Conservation (phyloP, 2,329 filamentous ascomycete species). For the Trichoderma atrobrunneum region DNA sequence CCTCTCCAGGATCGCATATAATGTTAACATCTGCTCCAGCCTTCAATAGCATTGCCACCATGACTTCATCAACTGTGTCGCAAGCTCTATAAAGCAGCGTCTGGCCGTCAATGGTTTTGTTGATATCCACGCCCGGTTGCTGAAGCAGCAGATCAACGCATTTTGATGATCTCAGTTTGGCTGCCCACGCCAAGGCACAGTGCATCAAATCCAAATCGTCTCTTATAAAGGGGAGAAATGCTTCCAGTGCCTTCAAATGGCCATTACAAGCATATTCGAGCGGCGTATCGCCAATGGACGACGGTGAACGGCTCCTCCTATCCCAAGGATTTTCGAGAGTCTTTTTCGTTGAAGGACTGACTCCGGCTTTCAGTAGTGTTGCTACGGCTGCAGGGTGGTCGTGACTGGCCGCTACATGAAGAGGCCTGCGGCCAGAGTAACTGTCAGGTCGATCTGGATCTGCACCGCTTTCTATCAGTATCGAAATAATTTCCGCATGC, state of each 20-base stretch:
- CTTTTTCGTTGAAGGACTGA: constrained; percentile 32
- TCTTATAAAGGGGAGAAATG: constrained; percentile 29
- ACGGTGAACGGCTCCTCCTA: constrained; percentile 15
- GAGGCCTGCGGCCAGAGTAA: constrained; percentile 30
- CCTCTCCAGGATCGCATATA: constrained; percentile 3
- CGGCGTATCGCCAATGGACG: constrained; percentile 27
- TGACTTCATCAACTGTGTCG: background rate
- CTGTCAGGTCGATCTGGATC: constrained; percentile 25
- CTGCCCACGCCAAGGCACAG: constrained; percentile 30
- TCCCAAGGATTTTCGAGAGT: constrained; percentile 18
- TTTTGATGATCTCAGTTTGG: constrained; percentile 18
- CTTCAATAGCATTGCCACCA: constrained; percentile 28
- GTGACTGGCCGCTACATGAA: constrained; percentile 35
- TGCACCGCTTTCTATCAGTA: constrained; percentile 28
- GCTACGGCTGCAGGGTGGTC: constrained; percentile 31
- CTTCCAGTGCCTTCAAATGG: constrained; percentile 28
- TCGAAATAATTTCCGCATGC: constrained; percentile 21
- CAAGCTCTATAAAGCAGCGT: constrained; percentile 27
- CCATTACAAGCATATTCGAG: constrained; percentile 33
- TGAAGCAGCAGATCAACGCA: constrained; percentile 31
- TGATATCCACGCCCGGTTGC: constrained; percentile 33
- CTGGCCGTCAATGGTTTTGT: constrained; percentile 24
- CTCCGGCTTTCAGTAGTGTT: constrained; percentile 36
- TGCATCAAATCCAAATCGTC: constrained; percentile 24
- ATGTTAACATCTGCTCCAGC: constrained; percentile 33